Evolutionary conservation across 2,329 filamentous ascomycete species (phyloP).

Genomic region (Exophiala lecanii-corni): DNA sequence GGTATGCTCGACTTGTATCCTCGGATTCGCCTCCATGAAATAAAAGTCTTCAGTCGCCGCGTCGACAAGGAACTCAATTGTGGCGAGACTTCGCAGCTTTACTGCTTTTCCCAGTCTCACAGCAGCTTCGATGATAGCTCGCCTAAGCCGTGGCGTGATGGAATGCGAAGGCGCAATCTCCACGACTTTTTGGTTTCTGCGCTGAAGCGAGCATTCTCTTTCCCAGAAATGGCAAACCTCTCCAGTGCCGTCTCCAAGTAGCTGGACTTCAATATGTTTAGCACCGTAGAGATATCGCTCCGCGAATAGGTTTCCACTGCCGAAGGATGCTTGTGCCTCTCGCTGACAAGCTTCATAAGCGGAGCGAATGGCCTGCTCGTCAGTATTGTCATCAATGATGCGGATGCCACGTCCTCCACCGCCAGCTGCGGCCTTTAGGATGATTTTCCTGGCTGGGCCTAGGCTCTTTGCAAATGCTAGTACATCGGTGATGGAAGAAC

Average conservation of each 20-base stretch:
- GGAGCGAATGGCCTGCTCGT: constrained; percentile 62
- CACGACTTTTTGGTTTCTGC: constrained; percentile 97
- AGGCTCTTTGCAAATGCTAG: constrained; percentile 63
- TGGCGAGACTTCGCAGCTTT: constrained; percentile 97
- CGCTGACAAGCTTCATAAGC: constrained; percentile 92
- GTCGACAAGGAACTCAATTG: constrained; percentile 96
- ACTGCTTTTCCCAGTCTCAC: constrained; percentile 91
- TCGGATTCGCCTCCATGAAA: constrained; percentile 58
- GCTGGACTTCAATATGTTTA: constrained; percentile 98
- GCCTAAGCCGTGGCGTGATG: constrained; percentile 74
- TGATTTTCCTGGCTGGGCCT: constrained; percentile 62
- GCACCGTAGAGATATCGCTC: constrained; percentile 97
- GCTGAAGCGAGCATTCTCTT: constrained; percentile 98
- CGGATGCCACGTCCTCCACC: constrained; percentile 98
- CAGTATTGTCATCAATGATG: constrained; percentile 81
- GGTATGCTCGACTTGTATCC: constrained; percentile 59
- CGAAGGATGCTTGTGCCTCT: constrained; percentile 94
- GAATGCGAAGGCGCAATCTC: constrained; percentile 97
- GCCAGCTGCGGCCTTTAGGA: constrained; percentile 98
- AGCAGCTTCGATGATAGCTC: constrained; percentile 82
- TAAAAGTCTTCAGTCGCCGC: constrained; percentile 86
- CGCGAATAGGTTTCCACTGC: constrained; percentile 96
- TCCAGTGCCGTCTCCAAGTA: constrained; percentile 93
- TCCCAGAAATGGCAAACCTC: constrained; percentile 98
- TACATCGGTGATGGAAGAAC: constrained; percentile 87